Evolutionary conservation across 1,284 basidiomycete species (phyloP).

Genomic region (Phylloporus sp.): DNA sequence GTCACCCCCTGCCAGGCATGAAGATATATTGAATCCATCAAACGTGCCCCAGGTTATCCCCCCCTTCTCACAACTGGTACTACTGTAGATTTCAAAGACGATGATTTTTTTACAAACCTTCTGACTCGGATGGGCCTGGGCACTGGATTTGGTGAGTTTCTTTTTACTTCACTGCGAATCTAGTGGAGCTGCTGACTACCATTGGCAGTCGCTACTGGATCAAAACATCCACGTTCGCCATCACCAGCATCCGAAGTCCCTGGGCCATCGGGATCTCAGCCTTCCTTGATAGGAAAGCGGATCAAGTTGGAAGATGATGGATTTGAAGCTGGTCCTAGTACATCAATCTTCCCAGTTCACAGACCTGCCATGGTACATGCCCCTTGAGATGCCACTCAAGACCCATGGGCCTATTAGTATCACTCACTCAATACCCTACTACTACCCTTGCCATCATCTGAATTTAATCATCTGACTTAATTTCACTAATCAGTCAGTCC

Average conservation of each 20-base stretch:
- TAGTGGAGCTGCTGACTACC: neutral
- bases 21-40: neutral
- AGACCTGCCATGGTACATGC: too few species aligned
- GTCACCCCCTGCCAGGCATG: neutral
- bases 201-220: neutral
- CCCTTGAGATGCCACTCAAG: too few species aligned
- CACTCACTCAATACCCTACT: too few species aligned
- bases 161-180: neutral
- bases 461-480: too few species aligned
- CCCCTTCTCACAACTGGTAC: neutral
- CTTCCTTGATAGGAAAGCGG: neutral
- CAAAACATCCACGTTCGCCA: neutral
- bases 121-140: too few species aligned
- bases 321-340: neutral
- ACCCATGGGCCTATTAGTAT: too few species aligned
- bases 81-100: neutral
- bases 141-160: neutral
- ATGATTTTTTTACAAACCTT: neutral
- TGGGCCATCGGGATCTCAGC: neutral
- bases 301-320: neutral
- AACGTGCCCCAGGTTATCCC: neutral
- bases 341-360: neutral
- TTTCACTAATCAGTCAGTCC: too few species aligned
- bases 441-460: too few species aligned
- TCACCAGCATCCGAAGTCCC: neutral